Evolutionary conservation across 192 early-diverging fungal species (phyloP).

Genomic region (Rhizophlyctis rosea): DNA sequence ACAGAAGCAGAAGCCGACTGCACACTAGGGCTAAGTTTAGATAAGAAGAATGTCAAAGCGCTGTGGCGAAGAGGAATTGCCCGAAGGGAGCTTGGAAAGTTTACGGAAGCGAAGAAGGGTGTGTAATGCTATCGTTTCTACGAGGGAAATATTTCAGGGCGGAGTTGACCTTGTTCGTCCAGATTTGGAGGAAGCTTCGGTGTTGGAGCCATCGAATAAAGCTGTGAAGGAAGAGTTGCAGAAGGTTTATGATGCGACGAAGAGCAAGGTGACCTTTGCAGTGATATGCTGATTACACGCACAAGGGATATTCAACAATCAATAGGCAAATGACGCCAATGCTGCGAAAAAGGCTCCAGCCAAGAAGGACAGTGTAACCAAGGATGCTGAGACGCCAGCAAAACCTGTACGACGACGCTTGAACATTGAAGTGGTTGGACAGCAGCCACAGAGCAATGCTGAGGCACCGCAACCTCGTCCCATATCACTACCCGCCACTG

Average conservation of each 20-base stretch:
- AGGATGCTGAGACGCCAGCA: not conserved
- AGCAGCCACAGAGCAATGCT: no score
- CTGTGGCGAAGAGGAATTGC: slow-evolving; percentile 74
- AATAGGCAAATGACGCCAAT: no score
- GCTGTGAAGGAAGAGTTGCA: slow-evolving; percentile 60
- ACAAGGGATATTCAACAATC: no score
- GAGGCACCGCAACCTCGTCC: no score
- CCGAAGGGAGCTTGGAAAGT: slow-evolving; percentile 44
- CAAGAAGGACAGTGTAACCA: slow-evolving; percentile 1
- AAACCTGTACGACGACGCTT: slow-evolving; percentile 45
- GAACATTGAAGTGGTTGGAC: slow-evolving; percentile 53
- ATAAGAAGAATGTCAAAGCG: slow-evolving; percentile 75
- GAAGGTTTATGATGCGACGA: slow-evolving; percentile 31
- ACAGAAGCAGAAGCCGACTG: slow-evolving; percentile 67
- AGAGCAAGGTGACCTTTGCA: not conserved
- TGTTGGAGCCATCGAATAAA: slow-evolving; percentile 67
- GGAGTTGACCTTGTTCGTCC: not conserved
- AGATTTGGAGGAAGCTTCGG: slow-evolving; percentile 63
- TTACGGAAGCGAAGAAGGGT: slow-evolving; percentile 56
- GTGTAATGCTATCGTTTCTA: slow-evolving; percentile 9
- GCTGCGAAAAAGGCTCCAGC: slow-evolving; percentile 5
- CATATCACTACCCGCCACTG: no score
- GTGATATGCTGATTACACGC: no score
- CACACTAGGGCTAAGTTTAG: slow-evolving; percentile 51
- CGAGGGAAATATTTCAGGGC: not conserved